Evolutionary conservation across 1,284 basidiomycete species (phyloP), one percentile per base, ranked within the genome.

Genomic region (Trametes sp.): DNA sequence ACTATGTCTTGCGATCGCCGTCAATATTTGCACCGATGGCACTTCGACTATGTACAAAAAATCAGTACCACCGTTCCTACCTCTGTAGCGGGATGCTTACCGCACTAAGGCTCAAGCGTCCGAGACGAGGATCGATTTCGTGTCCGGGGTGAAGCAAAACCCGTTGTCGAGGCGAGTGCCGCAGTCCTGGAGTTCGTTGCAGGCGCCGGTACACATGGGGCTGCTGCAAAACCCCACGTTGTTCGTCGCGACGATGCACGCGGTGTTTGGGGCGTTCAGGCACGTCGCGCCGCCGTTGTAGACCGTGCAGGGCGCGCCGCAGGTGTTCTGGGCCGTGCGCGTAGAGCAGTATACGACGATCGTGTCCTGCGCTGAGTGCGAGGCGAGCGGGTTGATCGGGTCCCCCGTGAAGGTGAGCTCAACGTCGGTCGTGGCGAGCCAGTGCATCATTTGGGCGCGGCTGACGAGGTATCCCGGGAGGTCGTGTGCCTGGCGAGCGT

Each of bases 231-330:
- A 51, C 2, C 3, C 19, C 5, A 51, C 49, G 49, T 51, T 35
- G 31, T 33, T 9, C 49, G 49, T 51, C 21, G 49, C 49, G 3
- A 24, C 2, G 33, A 51, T 31, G 49, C 49, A 51, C 31, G 23
- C 36, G 31, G 33, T 51, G 49, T 35, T 35, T 19, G 49, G 49
- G 49, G 49, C 31, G 31, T 1, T 1, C n/a, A 23, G 49, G 31
- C 49, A 51, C n/a, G 31, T 23, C 31, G n/a, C 49, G 31, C 31
- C 49, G 33, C 49, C 49, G 49, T 33, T 51, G 49, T 35, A 51
- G n/a, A 51, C 5, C n/a, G 29, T 51, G 49, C 49, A 51, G 8
- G 49, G n/a, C 19, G 21, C 33, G 49, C 49, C 31, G 33, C 49
- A 51, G 16, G 36, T 4, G 49, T 36, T 36, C 5, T 35, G n/a